Base-by-base conservation (phyloP, 148 eudicot genomes). In the Arbutus unedo region DNA sequence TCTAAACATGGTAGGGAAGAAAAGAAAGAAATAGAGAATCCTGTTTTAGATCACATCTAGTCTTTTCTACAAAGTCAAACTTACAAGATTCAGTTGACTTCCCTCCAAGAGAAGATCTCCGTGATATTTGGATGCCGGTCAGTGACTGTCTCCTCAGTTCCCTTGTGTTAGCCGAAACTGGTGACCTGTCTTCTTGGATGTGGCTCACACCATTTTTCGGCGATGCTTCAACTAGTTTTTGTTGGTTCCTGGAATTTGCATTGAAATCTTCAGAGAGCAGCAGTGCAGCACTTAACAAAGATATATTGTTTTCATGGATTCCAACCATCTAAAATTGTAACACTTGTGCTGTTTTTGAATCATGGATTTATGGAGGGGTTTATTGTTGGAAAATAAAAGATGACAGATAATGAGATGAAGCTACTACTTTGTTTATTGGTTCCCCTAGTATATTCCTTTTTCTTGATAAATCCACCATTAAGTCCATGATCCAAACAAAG, bases 21-120 rank as follows among this genome's bases (percentile, higher is more conserved):
- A 73, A 73, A 23, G 25, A 60, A 8, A 23, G 70, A 64, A 64
- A 64, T 23, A 64, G 70, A 64, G 70, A 60, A 64, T 31, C 23
- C 41, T 25, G 38, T 25, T 64, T 60, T 23, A 23, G 70, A 23
- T 11, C 41, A 64, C 14, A 9, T 23, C 38, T 57, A 19, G 41
- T 64, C 70, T 64, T 64, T 64, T 64, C 70, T 64, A 9, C 70
- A 10, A 11, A 64, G 23, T 64, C 21, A 7, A 7, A 88, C 95
- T 91, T 90, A 92, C 95, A 74, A 67, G 91, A 79, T 66, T 88
- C 89, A 64, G 85, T 88, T 44, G 91, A 87, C 15, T 78, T 83
- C 48, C 91, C 97, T 80, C 94, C 98, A 77, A 93, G 91, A 64
- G 99, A 96, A 64, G 97, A 83, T 88, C 97, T 88, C 74, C 87